Percentiles rank a stretch among this genome's conserved stretches.
These are phyloP conservation scores for Nitzschia sp. DNA, from an alignment of 108 stramenopile species.

Conservation along the genomic window DNA sequence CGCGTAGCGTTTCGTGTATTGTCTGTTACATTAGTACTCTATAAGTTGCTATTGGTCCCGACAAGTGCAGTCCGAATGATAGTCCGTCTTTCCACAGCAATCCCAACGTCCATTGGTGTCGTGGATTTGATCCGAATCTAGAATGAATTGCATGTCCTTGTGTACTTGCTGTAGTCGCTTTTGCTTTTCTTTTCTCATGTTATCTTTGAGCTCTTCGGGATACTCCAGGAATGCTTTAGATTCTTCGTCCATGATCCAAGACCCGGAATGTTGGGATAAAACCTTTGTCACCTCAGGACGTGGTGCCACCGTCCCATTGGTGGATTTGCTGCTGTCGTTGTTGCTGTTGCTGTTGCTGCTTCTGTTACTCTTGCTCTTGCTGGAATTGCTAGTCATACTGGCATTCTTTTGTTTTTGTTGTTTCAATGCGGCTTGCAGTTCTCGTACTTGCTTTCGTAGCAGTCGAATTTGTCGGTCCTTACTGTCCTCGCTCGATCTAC, in stretches of 20 bases:
- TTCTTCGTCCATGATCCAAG: slow-evolving; percentile 60
- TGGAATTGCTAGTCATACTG: neutral
- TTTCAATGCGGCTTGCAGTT: slow-evolving; percentile 3
- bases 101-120: slow-evolving; percentile 59
- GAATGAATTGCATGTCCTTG: slow-evolving; percentile 71
- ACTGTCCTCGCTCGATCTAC: neutral
- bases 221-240: slow-evolving; percentile 61
- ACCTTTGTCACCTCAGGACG: neutral
- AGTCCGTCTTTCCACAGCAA: slow-evolving; percentile 55
- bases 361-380: neutral
- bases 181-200: slow-evolving; percentile 64
- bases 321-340: neutral
- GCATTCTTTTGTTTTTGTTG: neutral
- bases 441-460: slow-evolving; percentile 6
- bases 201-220: slow-evolving; percentile 66
- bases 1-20: no score
- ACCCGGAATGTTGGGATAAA: slow-evolving; percentile 38
- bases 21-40: neutral
- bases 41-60: neutral
- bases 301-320: neutral
- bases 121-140: slow-evolving; percentile 61
- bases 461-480: slow-evolving; percentile 15
- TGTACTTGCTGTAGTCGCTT: slow-evolving; percentile 55
- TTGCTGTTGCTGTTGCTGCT: neutral
- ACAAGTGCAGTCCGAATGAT: slow-evolving; percentile 24